These are phyloP conservation scores for Ajuga chamaepitys DNA, from an alignment of 257 asterid genomes.

Conservation along the genomic window DNA sequence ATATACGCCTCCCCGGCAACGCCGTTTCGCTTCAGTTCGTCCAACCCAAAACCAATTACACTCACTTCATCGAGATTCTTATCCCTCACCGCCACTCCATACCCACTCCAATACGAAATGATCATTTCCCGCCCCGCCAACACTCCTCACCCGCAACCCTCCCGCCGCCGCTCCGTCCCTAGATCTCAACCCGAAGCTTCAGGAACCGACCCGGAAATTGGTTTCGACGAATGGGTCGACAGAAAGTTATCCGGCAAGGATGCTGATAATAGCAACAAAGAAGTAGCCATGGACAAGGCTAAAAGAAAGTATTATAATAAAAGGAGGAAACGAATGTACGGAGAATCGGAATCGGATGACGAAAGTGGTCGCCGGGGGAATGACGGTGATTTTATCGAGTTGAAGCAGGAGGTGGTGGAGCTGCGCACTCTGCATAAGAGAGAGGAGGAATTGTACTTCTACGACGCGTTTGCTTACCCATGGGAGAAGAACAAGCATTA, in stretches of 20 bases:
- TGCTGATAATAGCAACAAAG: background rate
- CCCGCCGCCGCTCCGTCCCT: conserved; percentile 36
- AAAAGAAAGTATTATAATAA: conserved; percentile 72
- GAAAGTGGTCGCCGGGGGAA: conserved; percentile 31
- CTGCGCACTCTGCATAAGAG: conserved; percentile 63
- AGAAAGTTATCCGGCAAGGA: conserved; percentile 34
- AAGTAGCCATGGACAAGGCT: conserved; percentile 45
- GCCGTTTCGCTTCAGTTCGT: conserved; percentile 18
- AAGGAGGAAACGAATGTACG: conserved; percentile 79
- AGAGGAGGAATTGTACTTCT: conserved; percentile 83
- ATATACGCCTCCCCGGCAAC: conserved; percentile 13
- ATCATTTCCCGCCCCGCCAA: conserved; percentile 72
- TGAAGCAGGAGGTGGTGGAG: conserved; percentile 90
- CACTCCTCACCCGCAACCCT: conserved; percentile 20
- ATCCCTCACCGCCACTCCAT: conserved; percentile 71
- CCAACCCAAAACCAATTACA: conserved; percentile 4
- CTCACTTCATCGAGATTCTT: conserved; percentile 12
- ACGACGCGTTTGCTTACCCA: conserved; percentile 83
- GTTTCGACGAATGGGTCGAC: conserved; percentile 83
- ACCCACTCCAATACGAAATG: conserved; percentile 86
- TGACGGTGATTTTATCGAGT: conserved; percentile 50
- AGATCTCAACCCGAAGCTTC: conserved; percentile 26
- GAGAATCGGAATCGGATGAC: conserved; percentile 59
- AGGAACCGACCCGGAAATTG: conserved; percentile 29
- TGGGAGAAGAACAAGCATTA: conserved; percentile 98